Conservation (phyloP, 163 green algal genomes). For the Volvox carteri region DNA sequence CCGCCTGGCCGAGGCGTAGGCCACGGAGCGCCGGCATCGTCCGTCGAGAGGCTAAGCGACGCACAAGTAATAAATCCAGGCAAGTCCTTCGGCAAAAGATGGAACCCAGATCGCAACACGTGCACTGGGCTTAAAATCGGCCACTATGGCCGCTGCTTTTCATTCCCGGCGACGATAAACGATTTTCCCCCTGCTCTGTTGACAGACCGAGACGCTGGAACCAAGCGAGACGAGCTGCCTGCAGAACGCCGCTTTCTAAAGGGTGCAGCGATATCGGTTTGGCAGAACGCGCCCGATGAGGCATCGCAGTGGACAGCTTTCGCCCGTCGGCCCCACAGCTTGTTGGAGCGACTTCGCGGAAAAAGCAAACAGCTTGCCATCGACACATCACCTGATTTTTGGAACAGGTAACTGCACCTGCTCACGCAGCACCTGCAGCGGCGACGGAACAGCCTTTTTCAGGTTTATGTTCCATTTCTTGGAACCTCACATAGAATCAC, state of each 20-base stretch:
- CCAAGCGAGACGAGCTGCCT: neutral
- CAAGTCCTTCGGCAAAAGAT: too few relatives aligned
- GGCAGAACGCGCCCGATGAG: constrained; percentile 68
- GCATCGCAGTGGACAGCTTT: constrained; percentile 43
- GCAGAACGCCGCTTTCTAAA: constrained; percentile 57
- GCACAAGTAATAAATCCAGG: too few relatives aligned
- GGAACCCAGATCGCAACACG: too few relatives aligned
- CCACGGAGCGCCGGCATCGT: too few relatives aligned
- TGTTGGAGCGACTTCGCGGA: constrained; percentile 21
- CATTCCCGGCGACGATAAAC: neutral
- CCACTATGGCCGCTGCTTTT: too few relatives aligned
- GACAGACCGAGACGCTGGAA: neutral
- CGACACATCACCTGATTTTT: constrained; percentile 38
- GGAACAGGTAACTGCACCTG: too few relatives aligned
- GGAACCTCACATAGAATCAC: too few relatives aligned
- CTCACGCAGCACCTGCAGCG: too few relatives aligned
- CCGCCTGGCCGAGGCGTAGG: neutral
- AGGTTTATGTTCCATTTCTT: too few relatives aligned
- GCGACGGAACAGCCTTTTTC: too few relatives aligned
- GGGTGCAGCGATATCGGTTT: constrained; percentile 73
- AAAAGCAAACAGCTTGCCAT: constrained; percentile 33
- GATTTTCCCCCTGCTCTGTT: neutral
- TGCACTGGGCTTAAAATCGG: too few relatives aligned
- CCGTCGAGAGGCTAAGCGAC: too few relatives aligned
- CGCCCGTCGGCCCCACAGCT: constrained; percentile 8